phyloP scores from a whole-genome alignment of 495 filamentous ascomycete genomes.

The Penicillium fimorum region DNA sequence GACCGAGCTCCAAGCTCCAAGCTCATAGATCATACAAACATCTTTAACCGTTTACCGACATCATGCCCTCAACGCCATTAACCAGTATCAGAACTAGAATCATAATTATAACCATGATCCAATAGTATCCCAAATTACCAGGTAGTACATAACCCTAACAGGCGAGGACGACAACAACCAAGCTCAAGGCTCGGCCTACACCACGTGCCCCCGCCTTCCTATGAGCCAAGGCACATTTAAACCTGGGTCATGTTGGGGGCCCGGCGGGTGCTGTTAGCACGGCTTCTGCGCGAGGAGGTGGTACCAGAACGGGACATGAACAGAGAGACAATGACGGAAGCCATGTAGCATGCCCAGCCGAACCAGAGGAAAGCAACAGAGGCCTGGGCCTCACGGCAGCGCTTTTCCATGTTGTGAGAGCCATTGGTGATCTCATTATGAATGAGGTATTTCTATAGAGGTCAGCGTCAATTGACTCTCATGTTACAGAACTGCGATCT shows the following conservation, averaged over 20 bases:
- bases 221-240: constrained; percentile 35
- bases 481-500: background rate
- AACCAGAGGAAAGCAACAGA: constrained; percentile 71
- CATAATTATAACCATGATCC: background rate
- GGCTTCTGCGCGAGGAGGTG: constrained; percentile 43
- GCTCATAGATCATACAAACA: background rate
- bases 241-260: constrained; percentile 62
- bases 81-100: background rate
- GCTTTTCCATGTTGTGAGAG: constrained; percentile 49
- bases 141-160: background rate
- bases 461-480: background rate
- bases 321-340: constrained; percentile 51
- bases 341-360: constrained; percentile 59
- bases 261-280: constrained; percentile 44
- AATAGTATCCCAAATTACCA: constrained; percentile 5
- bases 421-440: constrained; percentile 62
- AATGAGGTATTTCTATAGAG: constrained; percentile 41
- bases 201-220: background rate
- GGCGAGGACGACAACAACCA: background rate
- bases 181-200: background rate
- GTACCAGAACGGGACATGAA: constrained; percentile 39
- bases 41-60: background rate
- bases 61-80: background rate
- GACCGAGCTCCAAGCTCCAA: background rate
- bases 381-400: constrained; percentile 70